Conservation (phyloP, 2,329 filamentous ascomycete species). For the Fonsecaea erecta region DNA sequence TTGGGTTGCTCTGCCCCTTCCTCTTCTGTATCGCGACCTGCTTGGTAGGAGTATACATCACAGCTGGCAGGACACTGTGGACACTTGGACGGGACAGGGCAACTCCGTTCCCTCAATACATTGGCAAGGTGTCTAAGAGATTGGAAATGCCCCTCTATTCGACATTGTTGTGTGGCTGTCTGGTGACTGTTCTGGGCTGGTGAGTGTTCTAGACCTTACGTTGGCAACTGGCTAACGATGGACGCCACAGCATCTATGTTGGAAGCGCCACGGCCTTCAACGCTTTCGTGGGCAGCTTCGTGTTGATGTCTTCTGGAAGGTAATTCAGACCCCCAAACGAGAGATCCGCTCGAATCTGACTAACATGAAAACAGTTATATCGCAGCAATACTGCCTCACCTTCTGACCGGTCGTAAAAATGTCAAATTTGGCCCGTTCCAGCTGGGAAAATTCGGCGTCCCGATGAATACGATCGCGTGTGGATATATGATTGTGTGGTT, state of each 20-base stretch:
- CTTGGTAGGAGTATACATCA: constrained; percentile 63
- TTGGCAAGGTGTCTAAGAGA: constrained; percentile 53
- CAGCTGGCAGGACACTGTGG: constrained; percentile 67
- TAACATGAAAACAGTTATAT: constrained; percentile 47
- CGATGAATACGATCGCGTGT: constrained; percentile 57
- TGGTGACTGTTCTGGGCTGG: constrained; percentile 59
- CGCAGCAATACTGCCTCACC: constrained; percentile 56
- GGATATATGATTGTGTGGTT: constrained; percentile 61
- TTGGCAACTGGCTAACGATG: constrained; percentile 55
- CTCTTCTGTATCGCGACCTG: constrained; percentile 59
- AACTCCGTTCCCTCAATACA: constrained; percentile 56
- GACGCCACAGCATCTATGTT: constrained; percentile 51
- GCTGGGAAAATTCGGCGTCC: constrained; percentile 56
- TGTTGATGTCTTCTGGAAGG: constrained; percentile 61
- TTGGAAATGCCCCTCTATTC: constrained; percentile 61
- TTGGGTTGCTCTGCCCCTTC: constrained; percentile 59
- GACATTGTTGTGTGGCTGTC: constrained; percentile 55
- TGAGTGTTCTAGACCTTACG: constrained; percentile 22
- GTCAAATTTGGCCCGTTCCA: constrained; percentile 60
- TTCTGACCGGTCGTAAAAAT: constrained; percentile 57
- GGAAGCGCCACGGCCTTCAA: constrained; percentile 53
- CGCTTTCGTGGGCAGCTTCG: constrained; percentile 63
- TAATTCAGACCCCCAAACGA: constrained; percentile 1
- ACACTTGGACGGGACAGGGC: constrained; percentile 64
- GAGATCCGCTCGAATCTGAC: background rate